Evolutionary conservation across 164 flowering plant species (phyloP), one percentile per base, ranked within the genome.

Genomic region (Hamamelis virginiana): DNA sequence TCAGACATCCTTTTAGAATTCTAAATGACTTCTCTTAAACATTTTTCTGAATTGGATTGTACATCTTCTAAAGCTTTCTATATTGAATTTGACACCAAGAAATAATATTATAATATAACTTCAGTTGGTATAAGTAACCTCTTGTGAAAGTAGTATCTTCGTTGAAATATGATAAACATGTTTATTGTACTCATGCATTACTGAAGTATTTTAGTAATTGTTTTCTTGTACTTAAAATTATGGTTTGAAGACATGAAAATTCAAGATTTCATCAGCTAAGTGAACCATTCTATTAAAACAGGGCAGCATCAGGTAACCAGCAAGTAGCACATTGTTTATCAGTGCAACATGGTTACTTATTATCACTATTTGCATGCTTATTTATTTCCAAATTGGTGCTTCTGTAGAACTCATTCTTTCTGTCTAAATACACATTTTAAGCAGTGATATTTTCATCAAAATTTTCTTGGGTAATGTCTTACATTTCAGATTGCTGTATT

Each of bases 1-100:
- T 38, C 61, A 5, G 46, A 68, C 25, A 2, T 33, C 41, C 41
- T 67, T 61, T 65, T 51, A 5, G 44, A 4, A 38, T 68, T 65
- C 51, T 47, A 27, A 28, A 57, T 65, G 28, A 25, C n/a, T 15
- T 44, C 23, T 38, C 28, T 12, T 59, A 43, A 33, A 50, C 45
- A 8, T 67, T 1, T 41, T 33, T 44, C 25, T 60, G 13, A 38
- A 28, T 60, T 60, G 41, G 41, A 6, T 33, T 33, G 41, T 33
- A 33, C 6, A 6, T 33, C 41, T 33, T 33, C 41, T 33, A 2
- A 33, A 33, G 41, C 41, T 33, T 33, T 33, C 6, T 33, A 33
- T 6, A 33, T 33, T 6, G 6, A 33, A 33, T 33, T 33, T 33
- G 41, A 33, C 41, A 33, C 41, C 6, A 33, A 33, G 41, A n/a